A percentile compares a stretch with the other conserved stretches of the same genome.
Evolutionary conservation across 805 yeast species (phyloP).

Genomic region (Metschnikowia orientalis): DNA sequence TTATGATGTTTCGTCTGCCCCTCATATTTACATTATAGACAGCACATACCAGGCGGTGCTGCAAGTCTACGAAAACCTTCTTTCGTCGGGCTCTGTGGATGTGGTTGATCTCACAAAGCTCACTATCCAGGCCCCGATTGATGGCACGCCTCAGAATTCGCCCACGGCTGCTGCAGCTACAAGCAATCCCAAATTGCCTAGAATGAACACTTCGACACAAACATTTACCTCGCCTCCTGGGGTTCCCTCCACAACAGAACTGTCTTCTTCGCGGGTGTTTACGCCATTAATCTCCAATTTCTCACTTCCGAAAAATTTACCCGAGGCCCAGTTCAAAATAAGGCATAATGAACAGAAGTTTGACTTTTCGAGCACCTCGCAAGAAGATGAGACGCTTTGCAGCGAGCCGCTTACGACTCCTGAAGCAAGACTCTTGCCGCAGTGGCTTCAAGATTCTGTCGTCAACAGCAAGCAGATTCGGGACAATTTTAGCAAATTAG

Average conservation of each 20-base stretch:
- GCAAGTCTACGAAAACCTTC: constrained; percentile 15
- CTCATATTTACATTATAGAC: constrained; percentile 40
- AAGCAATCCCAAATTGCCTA: neutral
- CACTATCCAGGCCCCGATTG: neutral
- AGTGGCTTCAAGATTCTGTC: constrained; percentile 13
- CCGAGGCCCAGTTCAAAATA: constrained; percentile 36
- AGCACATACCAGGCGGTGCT: constrained; percentile 40
- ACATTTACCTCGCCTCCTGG: neutral
- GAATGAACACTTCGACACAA: neutral
- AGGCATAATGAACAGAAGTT: constrained; percentile 51
- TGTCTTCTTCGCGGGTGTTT: neutral
- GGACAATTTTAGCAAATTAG: constrained; percentile 56
- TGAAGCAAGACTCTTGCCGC: constrained; percentile 11
- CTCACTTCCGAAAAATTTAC: constrained; percentile 41
- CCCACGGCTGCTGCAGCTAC: neutral
- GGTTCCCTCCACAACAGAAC: neutral
- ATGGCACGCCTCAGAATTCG: neutral
- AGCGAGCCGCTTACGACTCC: constrained; percentile 7
- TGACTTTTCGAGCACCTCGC: constrained; percentile 8
- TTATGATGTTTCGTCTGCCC: constrained; percentile 19
- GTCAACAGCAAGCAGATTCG: constrained; percentile 16
- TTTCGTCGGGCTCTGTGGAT: constrained; percentile 20
- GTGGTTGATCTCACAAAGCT: constrained; percentile 8
- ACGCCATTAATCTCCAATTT: constrained; percentile 50
- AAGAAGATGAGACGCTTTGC: constrained; percentile 9